These are phyloP conservation scores for Claviceps pusilla DNA, from an alignment of 2,329 filamentous ascomycete species.

Conservation along the genomic window DNA sequence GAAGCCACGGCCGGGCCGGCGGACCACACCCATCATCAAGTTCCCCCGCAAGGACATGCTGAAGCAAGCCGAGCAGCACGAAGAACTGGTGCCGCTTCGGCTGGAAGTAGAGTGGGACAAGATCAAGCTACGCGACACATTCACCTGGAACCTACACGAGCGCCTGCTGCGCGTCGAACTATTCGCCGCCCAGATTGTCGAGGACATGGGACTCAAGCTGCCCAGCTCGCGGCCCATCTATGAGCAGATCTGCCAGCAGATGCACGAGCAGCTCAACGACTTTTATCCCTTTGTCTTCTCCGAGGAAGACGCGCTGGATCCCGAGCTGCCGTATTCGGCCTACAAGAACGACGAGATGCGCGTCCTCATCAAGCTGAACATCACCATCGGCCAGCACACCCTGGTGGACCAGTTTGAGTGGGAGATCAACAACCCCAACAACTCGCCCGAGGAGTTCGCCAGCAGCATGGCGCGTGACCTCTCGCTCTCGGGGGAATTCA, in stretches of 20 bases:
- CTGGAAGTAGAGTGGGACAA: slow-evolving; percentile 93
- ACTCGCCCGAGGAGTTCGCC: slow-evolving; percentile 91
- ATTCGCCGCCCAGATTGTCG: slow-evolving; percentile 78
- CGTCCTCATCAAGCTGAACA: slow-evolving; percentile 87
- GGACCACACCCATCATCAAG: slow-evolving; percentile 57
- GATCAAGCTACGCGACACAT: slow-evolving; percentile 87
- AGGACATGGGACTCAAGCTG: slow-evolving; percentile 72
- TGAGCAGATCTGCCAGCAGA: slow-evolving; percentile 48
- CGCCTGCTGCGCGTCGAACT: slow-evolving; percentile 63
- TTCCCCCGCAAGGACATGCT: slow-evolving; percentile 66
- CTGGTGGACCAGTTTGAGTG: slow-evolving; percentile 96
- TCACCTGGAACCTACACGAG: slow-evolving; percentile 97
- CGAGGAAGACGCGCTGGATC: slow-evolving; percentile 79
- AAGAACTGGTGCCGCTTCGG: slow-evolving; percentile 81
- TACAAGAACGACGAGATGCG: slow-evolving; percentile 99
- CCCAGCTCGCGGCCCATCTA: slow-evolving; percentile 50
- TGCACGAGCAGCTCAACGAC: slow-evolving; percentile 80
- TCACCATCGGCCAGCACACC: slow-evolving; percentile 89
- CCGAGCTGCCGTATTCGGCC: slow-evolving; percentile 75
- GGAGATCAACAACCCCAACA: slow-evolving; percentile 92
- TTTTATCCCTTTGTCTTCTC: slow-evolving; percentile 87
- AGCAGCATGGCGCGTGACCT: slow-evolving; percentile 77
- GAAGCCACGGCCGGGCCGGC: slow-evolving; percentile 61
- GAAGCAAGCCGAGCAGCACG: slow-evolving; percentile 75
- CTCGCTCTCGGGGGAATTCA: slow-evolving; percentile 86